Evolutionary conservation across 805 yeast species (phyloP), one percentile per base, ranked within the genome.

Genomic region (Nakazawaea wickerhamii): DNA sequence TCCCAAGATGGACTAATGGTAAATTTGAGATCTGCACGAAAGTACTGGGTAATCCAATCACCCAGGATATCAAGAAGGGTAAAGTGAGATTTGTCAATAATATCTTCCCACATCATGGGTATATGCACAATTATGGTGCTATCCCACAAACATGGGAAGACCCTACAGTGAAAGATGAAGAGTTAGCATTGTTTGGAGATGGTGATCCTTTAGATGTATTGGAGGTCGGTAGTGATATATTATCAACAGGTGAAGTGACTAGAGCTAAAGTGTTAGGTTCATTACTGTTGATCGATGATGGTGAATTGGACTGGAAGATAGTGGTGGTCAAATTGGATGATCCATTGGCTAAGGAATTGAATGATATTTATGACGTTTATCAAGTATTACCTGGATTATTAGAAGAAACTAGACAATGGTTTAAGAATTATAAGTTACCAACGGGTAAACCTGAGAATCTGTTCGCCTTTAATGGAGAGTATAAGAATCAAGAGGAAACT

Each of bases 61-160:
- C 75, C 3, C 96, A 87, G 59, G 96, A 87, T 58, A 67, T 73
- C 22, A 83, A 81, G 60, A 83, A 85, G 52, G 91, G 86, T 5
- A 69, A 81, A 50, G 73, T 82, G 28, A 68, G 96, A 54, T 87
- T 80, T 53, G 84, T 87, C 25, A 74, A 81, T 54, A 87, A 87
- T 64, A 66, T 85, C 18, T 87, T 81, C 67, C 95, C 95, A 7
- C 80, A 73, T 59, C 82, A 82, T 52, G 95, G 95, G 1, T 86
- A 85, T 60, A 81, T 87, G 43, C 90, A 82, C 61, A 87, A 87
- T 64, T 87, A 87, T 58, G 95, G 96, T 35, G 91, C 95, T 3
- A 70, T 86, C 53, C 90, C 95, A 14, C 95, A 86, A 67, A 91
- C 98, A 3, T 91, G 98, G 98, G 99, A 91, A 64, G 95, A 93